Evolutionary conservation across 108 stramenopile genomes (phyloP).

Genomic region (Heterococcus sp.): DNA sequence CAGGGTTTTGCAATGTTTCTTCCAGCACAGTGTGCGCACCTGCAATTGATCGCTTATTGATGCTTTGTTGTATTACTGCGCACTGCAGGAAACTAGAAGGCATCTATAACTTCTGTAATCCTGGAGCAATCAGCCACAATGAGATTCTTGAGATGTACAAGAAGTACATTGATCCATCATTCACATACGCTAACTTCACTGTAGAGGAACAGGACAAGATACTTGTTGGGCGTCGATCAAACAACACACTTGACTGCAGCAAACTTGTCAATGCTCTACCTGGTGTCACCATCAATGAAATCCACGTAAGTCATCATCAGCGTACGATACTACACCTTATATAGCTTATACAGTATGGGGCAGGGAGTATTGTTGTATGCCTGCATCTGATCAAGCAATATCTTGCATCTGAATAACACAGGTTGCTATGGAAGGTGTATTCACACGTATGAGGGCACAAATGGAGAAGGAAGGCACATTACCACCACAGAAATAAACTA

Average conservation of each 20-base stretch:
- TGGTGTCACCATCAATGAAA: conserved; percentile 82
- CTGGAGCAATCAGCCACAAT: conserved; percentile 98
- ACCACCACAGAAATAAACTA: too few relatives aligned
- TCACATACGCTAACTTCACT: conserved; percentile 93
- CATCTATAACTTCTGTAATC: conserved; percentile 99
- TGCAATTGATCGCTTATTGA: neutral
- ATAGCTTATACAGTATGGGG: too few relatives aligned
- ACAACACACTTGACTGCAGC: conserved; percentile 86
- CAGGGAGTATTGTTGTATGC: too few relatives aligned
- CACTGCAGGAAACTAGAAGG: conserved; percentile 51
- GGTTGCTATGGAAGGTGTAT: conserved; percentile 76
- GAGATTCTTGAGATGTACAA: conserved; percentile 93
- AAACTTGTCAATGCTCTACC: conserved; percentile 89
- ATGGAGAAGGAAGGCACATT: conserved; percentile 57
- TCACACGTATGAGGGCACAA: conserved; percentile 90
- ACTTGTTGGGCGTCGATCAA: conserved; percentile 90
- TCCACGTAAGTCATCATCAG: conserved; percentile 62
- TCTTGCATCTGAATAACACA: neutral
- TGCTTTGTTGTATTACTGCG: neutral
- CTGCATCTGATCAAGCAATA: neutral
- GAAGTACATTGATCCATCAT: conserved; percentile 94
- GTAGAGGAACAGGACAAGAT: conserved; percentile 63
- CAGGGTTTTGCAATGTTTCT: too few relatives aligned
- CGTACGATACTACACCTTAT: too few relatives aligned
- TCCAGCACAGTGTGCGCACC: neutral